These are phyloP conservation scores for Ampelocalamus luodianensis DNA, from an alignment of 176 grass and related monocot genomes.

Conservation along the genomic window DNA sequence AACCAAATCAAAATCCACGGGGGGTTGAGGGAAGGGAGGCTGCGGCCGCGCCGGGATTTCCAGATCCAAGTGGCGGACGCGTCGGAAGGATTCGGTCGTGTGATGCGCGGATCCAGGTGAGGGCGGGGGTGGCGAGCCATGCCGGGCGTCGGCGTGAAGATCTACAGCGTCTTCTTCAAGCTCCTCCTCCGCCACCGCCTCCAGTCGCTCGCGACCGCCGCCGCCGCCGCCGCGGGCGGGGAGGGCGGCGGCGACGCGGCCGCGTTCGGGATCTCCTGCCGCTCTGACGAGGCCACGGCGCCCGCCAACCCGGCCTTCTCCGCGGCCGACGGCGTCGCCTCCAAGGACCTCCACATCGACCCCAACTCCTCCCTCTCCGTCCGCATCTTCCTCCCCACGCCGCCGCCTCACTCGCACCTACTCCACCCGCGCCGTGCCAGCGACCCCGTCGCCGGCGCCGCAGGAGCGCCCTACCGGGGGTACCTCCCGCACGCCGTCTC, in stretches of 20 bases:
- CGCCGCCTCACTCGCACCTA: constrained; percentile 34
- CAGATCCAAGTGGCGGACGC: constrained; percentile 25
- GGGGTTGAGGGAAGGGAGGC: background rate
- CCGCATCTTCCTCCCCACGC: constrained; percentile 77
- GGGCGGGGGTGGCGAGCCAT: constrained; percentile 46
- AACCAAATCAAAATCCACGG: background rate
- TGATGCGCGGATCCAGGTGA: constrained; percentile 59
- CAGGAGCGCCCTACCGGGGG: constrained; percentile 50
- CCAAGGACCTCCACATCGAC: constrained; percentile 87
- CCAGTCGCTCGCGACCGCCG: constrained; percentile 54
- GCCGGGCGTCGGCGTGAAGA: constrained; percentile 87
- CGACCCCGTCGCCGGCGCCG: constrained; percentile 34
- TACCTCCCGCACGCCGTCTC: constrained; percentile 63
- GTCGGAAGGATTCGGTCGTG: background rate
- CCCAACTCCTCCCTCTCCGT: constrained; percentile 68
- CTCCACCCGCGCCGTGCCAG: constrained; percentile 48
- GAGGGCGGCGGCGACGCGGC: background rate
- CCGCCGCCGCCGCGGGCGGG: background rate
- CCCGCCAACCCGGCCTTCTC: constrained; percentile 77
- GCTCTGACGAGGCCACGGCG: constrained; percentile 69
- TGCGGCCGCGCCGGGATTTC: background rate
- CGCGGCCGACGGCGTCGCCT: constrained; percentile 65
- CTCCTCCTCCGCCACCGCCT: constrained; percentile 82
- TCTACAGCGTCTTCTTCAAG: constrained; percentile 99
- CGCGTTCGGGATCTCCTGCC: constrained; percentile 66